Base-by-base conservation (phyloP, 108 stramenopile genomes). In the Asterionellopsis glacialis region DNA sequence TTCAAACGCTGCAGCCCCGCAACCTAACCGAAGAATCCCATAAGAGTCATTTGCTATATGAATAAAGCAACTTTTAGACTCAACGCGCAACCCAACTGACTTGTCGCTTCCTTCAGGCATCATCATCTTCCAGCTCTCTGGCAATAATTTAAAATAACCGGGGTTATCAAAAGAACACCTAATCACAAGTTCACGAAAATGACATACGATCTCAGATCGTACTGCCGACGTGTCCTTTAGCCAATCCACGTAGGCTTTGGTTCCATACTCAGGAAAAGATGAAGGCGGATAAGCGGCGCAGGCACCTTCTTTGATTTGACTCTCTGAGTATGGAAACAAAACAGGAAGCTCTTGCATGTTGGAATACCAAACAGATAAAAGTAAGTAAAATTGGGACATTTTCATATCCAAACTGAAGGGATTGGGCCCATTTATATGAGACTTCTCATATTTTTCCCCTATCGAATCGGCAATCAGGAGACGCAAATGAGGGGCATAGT, bases 291-390 rank as follows among this genome's bases (percentile, higher is more conserved):
- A 16, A 27, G 67, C 60, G 45, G 21, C 44, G 7, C 11, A 69
- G 42, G 81, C 77, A 19, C 45, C 69, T 26, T 59, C 59, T 45
- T 80, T 54, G 33, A 90, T 43, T 41, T 74, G 53, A 21, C 61
- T 62, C 0, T 61, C 25, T 16, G 73, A 55, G 41, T 81, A 82
- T 11, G 87, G 85, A 60, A 88, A 94, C 64, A 88, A 57, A 13
- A 77, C 43, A 14, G 88, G 88, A 19, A 94, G 67, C 55, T 94
- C 85, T 55, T 85, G 74, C 88, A 90, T 90, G 59, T 94, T 94
- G n/a, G 61, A 59, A 61, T 77, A 90, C 85, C 85, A 94, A 39
- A 90, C 54, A 9, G 85, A 85, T 58, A 94, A 51, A 16, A 94
- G 45, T 18, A 90, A 63, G 54, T 82, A 88, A 3, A 88, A 67